A percentile compares a stretch with the other conserved stretches of the same genome.
Conservation (phyloP, 2,329 filamentous ascomycete genomes). For the Cryoendolithus antarcticus region DNA sequence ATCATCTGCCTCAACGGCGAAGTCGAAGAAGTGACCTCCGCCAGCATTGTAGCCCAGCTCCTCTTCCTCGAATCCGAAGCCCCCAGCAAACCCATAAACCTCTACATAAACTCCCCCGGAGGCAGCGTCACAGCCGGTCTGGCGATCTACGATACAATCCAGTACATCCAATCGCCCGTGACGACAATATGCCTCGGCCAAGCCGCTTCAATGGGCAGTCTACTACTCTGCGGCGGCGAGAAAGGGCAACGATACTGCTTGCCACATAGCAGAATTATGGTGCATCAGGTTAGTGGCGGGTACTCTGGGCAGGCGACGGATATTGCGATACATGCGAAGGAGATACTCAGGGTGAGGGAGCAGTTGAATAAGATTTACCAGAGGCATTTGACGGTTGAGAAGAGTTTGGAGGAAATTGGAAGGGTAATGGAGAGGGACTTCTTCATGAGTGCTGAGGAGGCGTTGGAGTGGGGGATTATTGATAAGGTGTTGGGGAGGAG, state of each 20-base stretch:
- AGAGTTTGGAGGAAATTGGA: conserved; percentile 71
- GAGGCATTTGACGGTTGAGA: conserved; percentile 70
- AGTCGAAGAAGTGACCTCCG: conserved; percentile 80
- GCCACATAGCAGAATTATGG: conserved; percentile 91
- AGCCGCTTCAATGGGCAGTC: conserved; percentile 86
- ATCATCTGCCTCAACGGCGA: conserved; percentile 88
- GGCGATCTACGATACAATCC: conserved; percentile 98
- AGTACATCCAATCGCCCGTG: conserved; percentile 85
- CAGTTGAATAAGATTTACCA: conserved; percentile 87
- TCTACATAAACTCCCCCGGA: conserved; percentile 96
- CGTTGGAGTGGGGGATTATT: conserved; percentile 78
- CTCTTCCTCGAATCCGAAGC: conserved; percentile 97
- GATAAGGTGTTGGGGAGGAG: conserved; percentile 71
- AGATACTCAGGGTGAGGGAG: conserved; percentile 76
- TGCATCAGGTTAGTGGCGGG: conserved; percentile 83
- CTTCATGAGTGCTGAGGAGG: conserved; percentile 81
- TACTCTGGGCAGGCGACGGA: conserved; percentile 59
- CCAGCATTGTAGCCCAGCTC: conserved; percentile 89
- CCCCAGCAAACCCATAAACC: conserved; percentile 84
- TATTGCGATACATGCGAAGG: conserved; percentile 93
- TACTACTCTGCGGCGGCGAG: conserved; percentile 76
- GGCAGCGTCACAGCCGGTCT: conserved; percentile 74
- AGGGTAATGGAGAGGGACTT: conserved; percentile 95
- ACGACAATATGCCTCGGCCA: conserved; percentile 92
- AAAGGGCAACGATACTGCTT: conserved; percentile 76